Percentiles rank a stretch among this genome's conserved stretches.
Evolutionary conservation across 306 rosid species (phyloP).

Genomic region (Coriaria nepalensis): DNA sequence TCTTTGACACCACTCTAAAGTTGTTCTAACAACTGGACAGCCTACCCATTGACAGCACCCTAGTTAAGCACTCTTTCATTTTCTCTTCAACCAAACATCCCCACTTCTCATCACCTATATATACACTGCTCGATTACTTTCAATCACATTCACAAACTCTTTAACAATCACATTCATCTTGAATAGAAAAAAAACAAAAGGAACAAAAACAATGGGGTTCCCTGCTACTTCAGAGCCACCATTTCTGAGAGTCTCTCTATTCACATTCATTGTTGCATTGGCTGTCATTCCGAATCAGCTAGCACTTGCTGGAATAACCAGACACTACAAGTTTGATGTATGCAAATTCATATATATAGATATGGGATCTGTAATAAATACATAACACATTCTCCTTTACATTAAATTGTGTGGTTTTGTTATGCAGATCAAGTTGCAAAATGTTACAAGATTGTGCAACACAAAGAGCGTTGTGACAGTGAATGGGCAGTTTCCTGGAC

Average conservation of each 20-base stretch:
- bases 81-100: constrained; percentile 14
- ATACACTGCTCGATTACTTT: constrained; percentile 13
- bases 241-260: constrained; percentile 16
- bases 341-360: constrained; percentile 1
- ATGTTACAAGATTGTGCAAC: constrained; percentile 53
- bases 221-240: constrained; percentile 2
- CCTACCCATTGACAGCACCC: constrained; percentile 1
- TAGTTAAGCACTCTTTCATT: not conserved
- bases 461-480: constrained; percentile 49
- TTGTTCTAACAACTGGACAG: constrained; percentile 37
- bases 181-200: no score
- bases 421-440: constrained; percentile 30
- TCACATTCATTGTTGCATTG: constrained; percentile 12
- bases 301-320: constrained; percentile 32
- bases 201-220: no score
- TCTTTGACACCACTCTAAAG: constrained; percentile 61
- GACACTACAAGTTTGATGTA: constrained; percentile 59
- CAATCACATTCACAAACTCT: not conserved
- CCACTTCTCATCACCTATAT: constrained; percentile 7
- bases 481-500: constrained; percentile 72
- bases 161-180: not conserved
- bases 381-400: not conserved
- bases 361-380: no score
- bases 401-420: not conserved
- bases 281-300: constrained; percentile 16